Conservation (phyloP, 176 grass and related monocot genomes). For the Microstegium vimineum region DNA sequence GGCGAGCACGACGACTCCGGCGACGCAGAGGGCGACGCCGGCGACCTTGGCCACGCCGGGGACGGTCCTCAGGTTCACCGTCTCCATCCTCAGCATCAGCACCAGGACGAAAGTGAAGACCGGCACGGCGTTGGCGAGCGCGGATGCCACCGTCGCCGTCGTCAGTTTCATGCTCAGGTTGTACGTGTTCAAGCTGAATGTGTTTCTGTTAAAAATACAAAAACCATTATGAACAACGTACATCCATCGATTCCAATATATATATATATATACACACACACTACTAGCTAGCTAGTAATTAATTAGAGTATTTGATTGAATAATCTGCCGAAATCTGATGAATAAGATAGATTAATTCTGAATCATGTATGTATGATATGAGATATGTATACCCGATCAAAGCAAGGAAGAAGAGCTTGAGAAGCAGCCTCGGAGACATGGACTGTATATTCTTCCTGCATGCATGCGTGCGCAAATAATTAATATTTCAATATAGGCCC, state of each 20-base stretch:
- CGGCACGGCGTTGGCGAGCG: slow-evolving; percentile 46
- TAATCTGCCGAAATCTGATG: no score
- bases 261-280: no score
- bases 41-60: slow-evolving; percentile 46
- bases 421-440: slow-evolving; percentile 23
- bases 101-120: slow-evolving; percentile 69
- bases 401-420: no score
- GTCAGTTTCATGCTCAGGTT: slow-evolving; percentile 64
- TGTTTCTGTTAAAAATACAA: no score
- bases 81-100: slow-evolving; percentile 44
- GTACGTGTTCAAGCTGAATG: slow-evolving; percentile 42
- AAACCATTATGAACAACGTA: no score
- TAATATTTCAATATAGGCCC: no score
- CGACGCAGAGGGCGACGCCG: slow-evolving; percentile 49
- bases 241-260: no score
- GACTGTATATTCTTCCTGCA: slow-evolving; percentile 35
- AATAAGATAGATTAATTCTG: no score
- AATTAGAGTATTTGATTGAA: no score
- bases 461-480: neutral
- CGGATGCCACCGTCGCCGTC: slow-evolving; percentile 56
- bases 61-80: no score
- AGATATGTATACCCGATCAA: slow-evolving; percentile 10
- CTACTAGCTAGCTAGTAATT: no score
- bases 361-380: no score
- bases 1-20: slow-evolving; percentile 45